Base-by-base conservation (phyloP, 768 basidiomycete genomes). In the Coprinopsis marcescibilis region DNA sequence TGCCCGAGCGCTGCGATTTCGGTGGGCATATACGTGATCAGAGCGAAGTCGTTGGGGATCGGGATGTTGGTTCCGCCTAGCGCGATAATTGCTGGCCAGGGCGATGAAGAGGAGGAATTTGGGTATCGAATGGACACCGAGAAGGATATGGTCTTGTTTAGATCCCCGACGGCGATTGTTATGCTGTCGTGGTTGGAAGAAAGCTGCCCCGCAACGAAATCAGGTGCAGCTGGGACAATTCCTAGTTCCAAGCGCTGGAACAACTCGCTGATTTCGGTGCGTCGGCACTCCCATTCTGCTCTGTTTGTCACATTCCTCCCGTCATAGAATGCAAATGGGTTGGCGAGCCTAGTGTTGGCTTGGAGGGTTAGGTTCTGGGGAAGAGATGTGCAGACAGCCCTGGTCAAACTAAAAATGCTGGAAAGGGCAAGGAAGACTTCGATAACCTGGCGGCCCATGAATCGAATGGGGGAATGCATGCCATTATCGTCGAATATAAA, bases 31-130 rank as follows among this genome's bases (percentile, higher is more conserved):
- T n/a, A 78, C 25, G 62, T 72, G 60, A 78, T 67, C 17, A 66
- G 51, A 6, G 75, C 71, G n/a, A 69, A 59, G 11, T 62, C 65
- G 12, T 64, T 49, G 0, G 68, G 66, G 23, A 55, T 55, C 3
- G 71, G 67, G 46, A 70, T 63, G 37, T 59, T 73, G 42, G 65
- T 53, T 1, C 71, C 72, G 3, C 71, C 77, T 38, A 70, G 67
- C 1, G 65, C 76, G 44, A 80, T 78, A 57, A 80, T 58, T 27
- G 73, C 66, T 2, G 77, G 77, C 62, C 65, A 75, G 1, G 75
- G 75, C 2, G 64, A 70, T 2, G 57, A 69, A 4, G 61, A 63
- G 2, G 66, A 65, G 8, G n/a, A n/a, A n/a, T 70, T 60, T 2
- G 75, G 73, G 40, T 58, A 65, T 3, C 69, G 65, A 58, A 80